Percentiles rank a stretch among this genome's conserved stretches.
Evolutionary conservation across 148 eudicot genomes (phyloP).

Genomic region (Rhododendron williamsianum): DNA sequence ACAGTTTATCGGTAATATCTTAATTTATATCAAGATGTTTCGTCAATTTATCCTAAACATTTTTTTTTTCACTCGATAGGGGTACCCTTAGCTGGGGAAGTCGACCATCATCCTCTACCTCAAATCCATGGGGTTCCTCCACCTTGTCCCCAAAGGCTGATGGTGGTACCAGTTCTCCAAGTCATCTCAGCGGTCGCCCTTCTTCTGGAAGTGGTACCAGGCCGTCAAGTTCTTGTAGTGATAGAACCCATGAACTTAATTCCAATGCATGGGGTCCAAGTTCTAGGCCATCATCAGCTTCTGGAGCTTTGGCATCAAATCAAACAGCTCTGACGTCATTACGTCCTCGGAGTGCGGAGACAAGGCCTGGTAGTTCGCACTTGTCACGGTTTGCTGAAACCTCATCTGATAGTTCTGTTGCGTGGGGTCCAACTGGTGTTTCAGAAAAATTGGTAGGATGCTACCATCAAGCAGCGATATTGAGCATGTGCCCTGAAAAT

Average conservation of each 20-base stretch:
- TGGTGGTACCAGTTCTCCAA: slow-evolving; percentile 60
- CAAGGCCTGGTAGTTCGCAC: slow-evolving; percentile 91
- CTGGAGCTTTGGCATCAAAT: slow-evolving; percentile 65
- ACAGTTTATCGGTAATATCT: not conserved
- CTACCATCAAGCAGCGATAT: not conserved
- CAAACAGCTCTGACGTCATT: slow-evolving; percentile 48
- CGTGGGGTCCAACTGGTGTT: slow-evolving; percentile 49
- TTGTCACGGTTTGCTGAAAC: slow-evolving; percentile 89
- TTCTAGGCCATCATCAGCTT: slow-evolving; percentile 94
- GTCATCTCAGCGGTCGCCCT: slow-evolving; percentile 77
- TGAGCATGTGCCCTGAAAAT: not conserved
- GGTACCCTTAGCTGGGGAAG: slow-evolving; percentile 92
- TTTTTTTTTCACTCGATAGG: slow-evolving; percentile 30
- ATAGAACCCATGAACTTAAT: slow-evolving; percentile 50
- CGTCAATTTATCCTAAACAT: not conserved
- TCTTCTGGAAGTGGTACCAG: slow-evolving; percentile 86
- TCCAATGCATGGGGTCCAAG: slow-evolving; percentile 66
- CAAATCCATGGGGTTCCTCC: slow-evolving; percentile 88
- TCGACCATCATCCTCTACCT: slow-evolving; percentile 71
- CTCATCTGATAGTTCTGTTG: slow-evolving; percentile 45
- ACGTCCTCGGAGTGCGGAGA: slow-evolving; percentile 92
- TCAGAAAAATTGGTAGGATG: slow-evolving; percentile 64
- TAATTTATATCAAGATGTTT: not conserved
- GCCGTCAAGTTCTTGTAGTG: slow-evolving; percentile 95
- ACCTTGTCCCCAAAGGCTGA: slow-evolving; percentile 67